Conservation (phyloP, 2,329 filamentous ascomycete genomes). For the Clonostachys solani region DNA sequence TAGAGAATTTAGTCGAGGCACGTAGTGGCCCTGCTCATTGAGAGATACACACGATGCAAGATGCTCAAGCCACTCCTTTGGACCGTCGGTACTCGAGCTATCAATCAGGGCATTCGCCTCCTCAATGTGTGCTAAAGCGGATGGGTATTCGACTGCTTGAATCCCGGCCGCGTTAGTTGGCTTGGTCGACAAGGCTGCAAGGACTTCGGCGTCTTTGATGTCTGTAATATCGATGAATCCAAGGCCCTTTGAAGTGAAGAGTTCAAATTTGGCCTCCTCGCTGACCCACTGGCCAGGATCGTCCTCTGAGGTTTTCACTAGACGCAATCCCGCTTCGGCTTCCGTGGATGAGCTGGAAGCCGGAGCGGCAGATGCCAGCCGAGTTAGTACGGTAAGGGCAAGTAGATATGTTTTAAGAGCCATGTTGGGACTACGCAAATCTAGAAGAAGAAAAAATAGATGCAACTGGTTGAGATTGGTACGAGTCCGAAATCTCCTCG, state of each 20-base stretch:
- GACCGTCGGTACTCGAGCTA: constrained; percentile 19
- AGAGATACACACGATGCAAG: constrained; percentile 17
- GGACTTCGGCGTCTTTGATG: constrained; percentile 24
- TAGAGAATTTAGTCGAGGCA: constrained; percentile 14
- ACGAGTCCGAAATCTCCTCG: no score
- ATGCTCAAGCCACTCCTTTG: constrained; percentile 27
- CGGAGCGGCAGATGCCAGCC: no score
- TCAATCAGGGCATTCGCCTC: constrained; percentile 26
- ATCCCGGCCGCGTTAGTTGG: constrained; percentile 13
- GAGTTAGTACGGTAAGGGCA: no score
- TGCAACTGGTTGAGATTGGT: no score
- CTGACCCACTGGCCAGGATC: constrained; percentile 32
- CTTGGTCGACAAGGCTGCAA: constrained; percentile 9
- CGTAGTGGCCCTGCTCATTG: constrained; percentile 33
- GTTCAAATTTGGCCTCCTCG: constrained; percentile 29
- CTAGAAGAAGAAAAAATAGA: no score
- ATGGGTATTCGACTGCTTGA: constrained; percentile 25
- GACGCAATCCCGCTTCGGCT: constrained; percentile 10
- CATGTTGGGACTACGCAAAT: no score
- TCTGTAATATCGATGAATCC: constrained; percentile 35
- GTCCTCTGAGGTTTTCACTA: constrained; percentile 31
- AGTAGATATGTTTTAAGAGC: no score
- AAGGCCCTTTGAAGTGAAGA: constrained; percentile 20
- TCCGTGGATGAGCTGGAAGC: no score
- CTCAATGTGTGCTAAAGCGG: constrained; percentile 19